Conservation (phyloP, 495 filamentous ascomycete species). For the Elasticomyces elasticus region DNA sequence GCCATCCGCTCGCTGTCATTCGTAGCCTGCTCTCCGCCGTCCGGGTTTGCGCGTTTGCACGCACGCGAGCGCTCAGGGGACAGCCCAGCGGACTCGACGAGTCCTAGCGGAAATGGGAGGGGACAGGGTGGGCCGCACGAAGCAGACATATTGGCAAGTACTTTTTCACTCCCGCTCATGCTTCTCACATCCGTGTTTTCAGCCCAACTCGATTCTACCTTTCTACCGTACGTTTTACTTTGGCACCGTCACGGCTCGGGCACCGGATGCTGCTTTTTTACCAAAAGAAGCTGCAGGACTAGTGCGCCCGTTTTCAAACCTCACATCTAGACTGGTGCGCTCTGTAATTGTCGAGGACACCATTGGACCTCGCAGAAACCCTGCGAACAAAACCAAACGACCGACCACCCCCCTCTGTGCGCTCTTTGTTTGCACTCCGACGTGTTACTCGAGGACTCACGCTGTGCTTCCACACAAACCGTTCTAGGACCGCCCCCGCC, state of each 20-base stretch:
- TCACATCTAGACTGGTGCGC: background rate
- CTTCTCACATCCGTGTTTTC: too few species aligned
- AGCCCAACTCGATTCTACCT: background rate
- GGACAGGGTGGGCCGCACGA: too few species aligned
- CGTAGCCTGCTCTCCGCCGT: too few species aligned
- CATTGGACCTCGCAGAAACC: background rate
- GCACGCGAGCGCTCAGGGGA: too few species aligned
- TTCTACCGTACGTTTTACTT: too few species aligned
- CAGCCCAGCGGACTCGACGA: too few species aligned
- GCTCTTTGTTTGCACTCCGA: background rate
- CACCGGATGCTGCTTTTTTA: background rate
- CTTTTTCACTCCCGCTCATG: too few species aligned
- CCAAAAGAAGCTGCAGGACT: background rate
- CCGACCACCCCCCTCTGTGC: background rate
- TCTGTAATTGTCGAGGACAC: background rate
- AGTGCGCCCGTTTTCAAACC: background rate
- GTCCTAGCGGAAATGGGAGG: too few species aligned
- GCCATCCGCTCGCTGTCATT: too few species aligned
- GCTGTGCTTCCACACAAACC: background rate
- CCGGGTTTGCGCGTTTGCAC: too few species aligned
- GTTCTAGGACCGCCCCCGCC: background rate
- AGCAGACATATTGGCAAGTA: too few species aligned
- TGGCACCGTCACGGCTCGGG: too few species aligned
- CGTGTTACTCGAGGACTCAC: background rate
- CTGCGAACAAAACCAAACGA: background rate